Evolutionary conservation across 345 rosid species (phyloP).

Genomic region (Mangifera indica): DNA sequence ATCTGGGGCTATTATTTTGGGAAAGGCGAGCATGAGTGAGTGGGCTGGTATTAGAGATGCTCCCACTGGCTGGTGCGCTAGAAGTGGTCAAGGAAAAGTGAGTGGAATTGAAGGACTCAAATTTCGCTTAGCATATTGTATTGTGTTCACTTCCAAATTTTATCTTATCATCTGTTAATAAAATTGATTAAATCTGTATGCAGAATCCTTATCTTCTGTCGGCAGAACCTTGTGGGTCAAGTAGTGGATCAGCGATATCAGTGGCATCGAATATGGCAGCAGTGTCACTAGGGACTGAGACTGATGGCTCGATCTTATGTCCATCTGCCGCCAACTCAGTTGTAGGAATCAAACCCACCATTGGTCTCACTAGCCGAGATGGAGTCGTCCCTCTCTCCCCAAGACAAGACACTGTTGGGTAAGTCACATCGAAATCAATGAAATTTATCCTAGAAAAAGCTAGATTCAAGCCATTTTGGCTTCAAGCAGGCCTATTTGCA

Average conservation of each 20-base stretch:
- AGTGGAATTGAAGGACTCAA: neutral
- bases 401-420: constrained; percentile 71
- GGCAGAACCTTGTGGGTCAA: constrained; percentile 59
- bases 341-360: constrained; percentile 67
- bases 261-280: constrained; percentile 68
- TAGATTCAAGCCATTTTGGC: neutral
- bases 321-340: constrained; percentile 56
- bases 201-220: constrained; percentile 73
- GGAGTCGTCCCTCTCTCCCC: constrained; percentile 61
- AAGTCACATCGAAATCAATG: neutral
- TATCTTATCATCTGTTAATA: too few species aligned
- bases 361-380: constrained; percentile 70
- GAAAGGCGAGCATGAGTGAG: constrained; percentile 74
- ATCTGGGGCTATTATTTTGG: constrained; percentile 67
- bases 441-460: too few species aligned
- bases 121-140: too few species aligned
- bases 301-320: constrained; percentile 63
- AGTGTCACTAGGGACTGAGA: constrained; percentile 65
- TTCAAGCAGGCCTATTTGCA: constrained; percentile 42
- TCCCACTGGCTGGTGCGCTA: constrained; percentile 55
- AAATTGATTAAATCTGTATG: neutral
- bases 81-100: constrained; percentile 72
- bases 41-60: constrained; percentile 46
- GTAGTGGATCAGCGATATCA: constrained; percentile 71
- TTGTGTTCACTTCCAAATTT: too few species aligned